A percentile compares a stretch with the other conserved stretches of the same genome.
phyloP scores from a whole-genome alignment of 1,284 basidiomycete genomes.

The Marasmius sp. region DNA sequence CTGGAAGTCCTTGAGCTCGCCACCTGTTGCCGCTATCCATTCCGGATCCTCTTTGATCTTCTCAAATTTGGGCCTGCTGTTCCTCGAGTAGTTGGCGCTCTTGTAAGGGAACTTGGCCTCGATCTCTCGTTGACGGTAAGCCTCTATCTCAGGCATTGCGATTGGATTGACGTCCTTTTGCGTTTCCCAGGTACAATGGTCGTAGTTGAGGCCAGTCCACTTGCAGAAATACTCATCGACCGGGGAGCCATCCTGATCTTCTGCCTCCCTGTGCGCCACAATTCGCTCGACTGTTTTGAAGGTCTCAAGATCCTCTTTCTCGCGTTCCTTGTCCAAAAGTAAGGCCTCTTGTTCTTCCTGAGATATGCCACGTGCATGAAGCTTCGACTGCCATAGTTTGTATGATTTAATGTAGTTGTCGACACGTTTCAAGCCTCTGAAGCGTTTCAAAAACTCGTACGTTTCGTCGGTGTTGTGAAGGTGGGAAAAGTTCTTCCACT shows the following conservation, averaged over 20 bases:
- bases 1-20: conserved; percentile 96
- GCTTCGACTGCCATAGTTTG: conserved; percentile 72
- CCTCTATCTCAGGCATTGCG: conserved; percentile 76
- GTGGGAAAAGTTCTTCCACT: conserved; percentile 94
- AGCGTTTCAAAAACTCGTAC: conserved; percentile 93
- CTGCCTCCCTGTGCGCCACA: conserved; percentile 78
- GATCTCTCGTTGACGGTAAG: conserved; percentile 77
- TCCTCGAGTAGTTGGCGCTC: conserved; percentile 69
- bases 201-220: conserved; percentile 94
- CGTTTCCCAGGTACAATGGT: conserved; percentile 95
- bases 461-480: conserved; percentile 97
- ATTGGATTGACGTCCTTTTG: conserved; percentile 79
- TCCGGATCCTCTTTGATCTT: conserved; percentile 91
- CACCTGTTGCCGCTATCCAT: conserved; percentile 79
- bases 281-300: conserved; percentile 94
- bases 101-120: conserved; percentile 87
- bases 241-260: conserved; percentile 46
- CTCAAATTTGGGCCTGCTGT: conserved; percentile 79
- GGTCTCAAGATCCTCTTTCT: conserved; percentile 87
- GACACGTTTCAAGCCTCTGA: conserved; percentile 93
- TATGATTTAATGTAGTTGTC: conserved; percentile 98
- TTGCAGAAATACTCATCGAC: conserved; percentile 92
- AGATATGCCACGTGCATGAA: conserved; percentile 68
- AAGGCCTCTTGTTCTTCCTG: conserved; percentile 91
- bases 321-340: conserved; percentile 86